These are phyloP conservation scores for Leccinum pellstonianum DNA, from an alignment of 768 basidiomycete species.

Conservation along the genomic window DNA sequence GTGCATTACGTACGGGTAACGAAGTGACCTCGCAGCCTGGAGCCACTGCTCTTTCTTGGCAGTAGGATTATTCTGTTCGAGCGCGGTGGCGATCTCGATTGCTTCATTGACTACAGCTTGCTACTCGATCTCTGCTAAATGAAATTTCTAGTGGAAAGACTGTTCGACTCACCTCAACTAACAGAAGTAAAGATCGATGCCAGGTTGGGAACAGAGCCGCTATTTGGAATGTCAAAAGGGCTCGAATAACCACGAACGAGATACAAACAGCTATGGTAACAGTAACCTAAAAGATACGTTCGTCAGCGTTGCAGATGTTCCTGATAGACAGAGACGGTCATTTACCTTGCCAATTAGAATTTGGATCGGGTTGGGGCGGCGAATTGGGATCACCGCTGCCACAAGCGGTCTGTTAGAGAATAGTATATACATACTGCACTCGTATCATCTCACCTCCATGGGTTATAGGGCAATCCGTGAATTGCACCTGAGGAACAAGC, in stretches of 20 bases:
- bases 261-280: slow-evolving; percentile 19
- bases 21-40: slow-evolving; percentile 11
- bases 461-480: slow-evolving; percentile 18
- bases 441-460: slow-evolving; percentile 11
- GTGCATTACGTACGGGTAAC: slow-evolving; percentile 16
- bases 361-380: slow-evolving; percentile 5
- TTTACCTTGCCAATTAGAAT: slow-evolving; percentile 13
- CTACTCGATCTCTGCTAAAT: not conserved
- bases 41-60: slow-evolving; percentile 12
- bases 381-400: slow-evolving; percentile 20
- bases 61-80: slow-evolving; percentile 1
- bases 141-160: not conserved
- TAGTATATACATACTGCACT: no score
- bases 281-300: slow-evolving; percentile 14
- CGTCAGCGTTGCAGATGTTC: not conserved
- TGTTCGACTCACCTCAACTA: slow-evolving; percentile 11
- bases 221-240: slow-evolving; percentile 6
- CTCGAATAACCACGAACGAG: not conserved
- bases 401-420: not conserved
- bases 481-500: slow-evolving; percentile 7
- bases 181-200: slow-evolving; percentile 17
- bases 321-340: not conserved
- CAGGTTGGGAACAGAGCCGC: slow-evolving; percentile 24
- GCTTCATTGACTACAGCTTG: slow-evolving; percentile 20
- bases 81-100: slow-evolving; percentile 10